A percentile compares a stretch with the other conserved stretches of the same genome.
Conservation (phyloP, 1,284 basidiomycete species). For the Malassezia cuniculi region DNA sequence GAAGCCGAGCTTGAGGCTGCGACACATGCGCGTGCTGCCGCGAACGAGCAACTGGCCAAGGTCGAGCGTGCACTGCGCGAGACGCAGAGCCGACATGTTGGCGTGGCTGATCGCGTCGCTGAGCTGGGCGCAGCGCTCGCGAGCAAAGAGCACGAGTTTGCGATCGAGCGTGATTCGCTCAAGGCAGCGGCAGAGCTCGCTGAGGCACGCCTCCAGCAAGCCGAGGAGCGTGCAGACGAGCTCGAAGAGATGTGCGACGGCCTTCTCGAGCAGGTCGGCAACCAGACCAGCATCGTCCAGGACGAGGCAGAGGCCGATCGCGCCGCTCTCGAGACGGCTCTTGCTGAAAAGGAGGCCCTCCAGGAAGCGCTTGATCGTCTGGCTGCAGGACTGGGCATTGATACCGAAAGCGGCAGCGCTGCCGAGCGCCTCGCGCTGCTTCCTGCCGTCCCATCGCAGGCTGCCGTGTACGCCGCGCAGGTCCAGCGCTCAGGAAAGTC, state of each 20-base stretch:
- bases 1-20: conserved; percentile 61
- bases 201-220: conserved; percentile 67
- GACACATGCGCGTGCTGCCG: conserved; percentile 54
- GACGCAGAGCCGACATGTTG: conserved; percentile 58
- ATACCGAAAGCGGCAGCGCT: conserved; percentile 14
- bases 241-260: conserved; percentile 66
- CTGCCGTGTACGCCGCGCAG: conserved; percentile 47
- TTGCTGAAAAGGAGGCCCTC: conserved; percentile 44
- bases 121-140: conserved; percentile 60
- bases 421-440: too few relatives aligned
- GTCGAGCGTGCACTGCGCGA: conserved; percentile 58
- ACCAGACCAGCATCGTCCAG: conserved; percentile 55
- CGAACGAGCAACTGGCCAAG: conserved; percentile 56
- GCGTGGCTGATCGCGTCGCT: conserved; percentile 59
- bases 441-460: conserved; percentile 1
- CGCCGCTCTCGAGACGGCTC: conserved; percentile 44
- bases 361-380: conserved; percentile 37
- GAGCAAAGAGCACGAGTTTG: conserved; percentile 64
- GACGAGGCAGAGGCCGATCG: conserved; percentile 55
- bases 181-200: conserved; percentile 62
- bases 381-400: conserved; percentile 37
- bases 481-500: conserved; percentile 66
- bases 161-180: conserved; percentile 59
- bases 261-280: conserved; percentile 57
- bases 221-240: conserved; percentile 60